phyloP scores from a whole-genome alignment of 2,329 filamentous ascomycete genomes.

The Huntiella abstrusa region DNA sequence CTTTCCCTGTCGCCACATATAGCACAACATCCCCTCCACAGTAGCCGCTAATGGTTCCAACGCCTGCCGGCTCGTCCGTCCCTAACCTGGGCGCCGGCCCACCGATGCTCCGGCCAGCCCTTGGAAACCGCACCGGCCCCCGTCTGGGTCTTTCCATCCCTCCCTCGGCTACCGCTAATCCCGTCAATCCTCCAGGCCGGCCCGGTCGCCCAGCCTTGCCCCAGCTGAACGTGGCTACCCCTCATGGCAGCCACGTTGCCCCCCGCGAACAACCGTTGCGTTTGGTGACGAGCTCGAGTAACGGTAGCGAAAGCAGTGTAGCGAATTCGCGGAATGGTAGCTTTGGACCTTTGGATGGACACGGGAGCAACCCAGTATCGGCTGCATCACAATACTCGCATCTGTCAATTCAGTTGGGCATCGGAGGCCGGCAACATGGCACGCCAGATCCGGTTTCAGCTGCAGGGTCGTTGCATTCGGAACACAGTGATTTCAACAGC shows the following conservation, averaged over 20 bases:
- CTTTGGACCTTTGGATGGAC: slow-evolving; percentile 58
- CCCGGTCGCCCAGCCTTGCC: slow-evolving; percentile 41
- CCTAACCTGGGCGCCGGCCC: slow-evolving; percentile 56
- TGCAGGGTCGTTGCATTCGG: slow-evolving; percentile 52
- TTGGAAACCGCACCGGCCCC: slow-evolving; percentile 45
- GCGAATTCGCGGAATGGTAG: slow-evolving; percentile 70
- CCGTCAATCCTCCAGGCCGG: slow-evolving; percentile 29
- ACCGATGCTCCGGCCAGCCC: slow-evolving; percentile 65
- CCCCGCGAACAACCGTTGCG: slow-evolving; percentile 44
- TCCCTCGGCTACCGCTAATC: slow-evolving; percentile 63
- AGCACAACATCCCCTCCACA: not conserved
- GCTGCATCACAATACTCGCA: slow-evolving; percentile 77
- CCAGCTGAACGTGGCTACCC: slow-evolving; percentile 70
- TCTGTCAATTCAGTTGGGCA: slow-evolving; percentile 36
- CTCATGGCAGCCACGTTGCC: slow-evolving; percentile 59
- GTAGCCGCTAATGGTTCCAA: slow-evolving; percentile 13
- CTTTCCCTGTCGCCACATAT: not conserved
- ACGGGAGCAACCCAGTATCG: slow-evolving; percentile 63
- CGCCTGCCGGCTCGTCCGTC: slow-evolving; percentile 17
- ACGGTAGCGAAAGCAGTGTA: slow-evolving; percentile 61
- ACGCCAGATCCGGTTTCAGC: slow-evolving; percentile 77
- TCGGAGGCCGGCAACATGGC: slow-evolving; percentile 42
- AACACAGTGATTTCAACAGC: slow-evolving; percentile 64
- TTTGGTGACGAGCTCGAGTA: slow-evolving; percentile 36
- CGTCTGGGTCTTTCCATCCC: slow-evolving; percentile 81